Conservation (phyloP, 176 grass and related monocot species). For the Elaeis guineensis region DNA sequence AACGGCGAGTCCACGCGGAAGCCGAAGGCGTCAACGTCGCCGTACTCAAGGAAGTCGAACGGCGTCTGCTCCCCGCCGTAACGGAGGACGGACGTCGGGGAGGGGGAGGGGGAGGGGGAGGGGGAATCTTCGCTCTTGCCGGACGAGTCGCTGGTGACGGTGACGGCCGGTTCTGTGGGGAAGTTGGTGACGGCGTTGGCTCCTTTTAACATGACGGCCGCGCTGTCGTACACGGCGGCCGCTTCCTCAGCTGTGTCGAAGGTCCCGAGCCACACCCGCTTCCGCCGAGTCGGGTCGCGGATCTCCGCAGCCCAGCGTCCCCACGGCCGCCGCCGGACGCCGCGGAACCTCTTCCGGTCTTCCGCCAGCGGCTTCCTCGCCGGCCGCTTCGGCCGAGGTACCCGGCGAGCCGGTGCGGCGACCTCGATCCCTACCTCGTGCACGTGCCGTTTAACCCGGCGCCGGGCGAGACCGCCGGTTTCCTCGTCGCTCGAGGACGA, state of each 20-base stretch:
- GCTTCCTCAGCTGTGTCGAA: too few species aligned
- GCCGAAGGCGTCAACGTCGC: constrained; percentile 13
- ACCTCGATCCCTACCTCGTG: too few species aligned
- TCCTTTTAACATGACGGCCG: constrained; percentile 13
- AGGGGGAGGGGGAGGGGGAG: constrained; percentile 8
- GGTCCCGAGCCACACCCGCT: not conserved
- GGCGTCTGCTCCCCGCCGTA: not conserved
- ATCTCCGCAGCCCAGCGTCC: constrained; percentile 22
- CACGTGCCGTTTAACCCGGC: not conserved
- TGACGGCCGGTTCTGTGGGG: not conserved
- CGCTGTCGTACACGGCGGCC: constrained; percentile 10
- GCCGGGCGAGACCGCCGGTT: not conserved
- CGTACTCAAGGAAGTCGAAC: constrained; percentile 2
- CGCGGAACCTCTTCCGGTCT: constrained; percentile 5
- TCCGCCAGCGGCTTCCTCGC: not conserved
- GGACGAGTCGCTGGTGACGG: too few species aligned
- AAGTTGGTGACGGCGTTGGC: constrained; percentile 19
- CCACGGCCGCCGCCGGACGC: constrained; percentile 19
- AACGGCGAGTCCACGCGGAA: constrained; percentile 5
- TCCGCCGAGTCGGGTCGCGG: constrained; percentile 9
- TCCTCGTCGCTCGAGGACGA: constrained; percentile 11
- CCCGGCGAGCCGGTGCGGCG: too few species aligned
- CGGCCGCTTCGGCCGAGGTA: not conserved
- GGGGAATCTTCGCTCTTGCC: not conserved
- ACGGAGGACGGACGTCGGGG: constrained; percentile 21